phyloP scores from a whole-genome alignment of 805 yeast species.

The Lachancea thermotolerans region DNA sequence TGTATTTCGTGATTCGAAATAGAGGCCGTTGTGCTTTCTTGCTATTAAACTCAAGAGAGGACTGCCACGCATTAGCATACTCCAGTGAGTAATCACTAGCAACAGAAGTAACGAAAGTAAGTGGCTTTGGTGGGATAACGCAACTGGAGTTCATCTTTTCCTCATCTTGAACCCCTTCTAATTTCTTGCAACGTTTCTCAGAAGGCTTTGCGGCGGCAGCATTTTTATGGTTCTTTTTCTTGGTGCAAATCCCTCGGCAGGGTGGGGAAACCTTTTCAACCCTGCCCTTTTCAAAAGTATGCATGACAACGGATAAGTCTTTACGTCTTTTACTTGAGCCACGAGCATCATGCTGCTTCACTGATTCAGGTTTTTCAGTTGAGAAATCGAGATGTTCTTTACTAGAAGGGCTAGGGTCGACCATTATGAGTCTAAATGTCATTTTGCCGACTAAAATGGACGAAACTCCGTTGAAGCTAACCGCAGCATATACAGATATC shows the following conservation, averaged over 20 bases:
- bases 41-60: constrained; percentile 7
- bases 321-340: background rate
- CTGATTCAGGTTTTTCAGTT: background rate
- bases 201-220: background rate
- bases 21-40: constrained; percentile 5
- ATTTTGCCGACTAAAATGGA: background rate
- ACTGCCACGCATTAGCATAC: constrained; percentile 7
- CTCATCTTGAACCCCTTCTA: no score
- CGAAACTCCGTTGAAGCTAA: no score
- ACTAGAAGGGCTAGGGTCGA: constrained; percentile 12
- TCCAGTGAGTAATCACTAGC: constrained; percentile 2
- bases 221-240: constrained; percentile 5
- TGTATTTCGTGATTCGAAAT: constrained; percentile 4
- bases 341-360: background rate
- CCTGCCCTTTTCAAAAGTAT: background rate
- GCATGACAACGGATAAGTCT: constrained; percentile 2
- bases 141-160: background rate
- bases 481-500: background rate
- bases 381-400: background rate
- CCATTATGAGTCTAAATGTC: constrained; percentile 11
- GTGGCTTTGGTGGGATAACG: background rate
- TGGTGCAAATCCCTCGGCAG: background rate
- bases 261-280: background rate
- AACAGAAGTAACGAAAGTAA: constrained; percentile 4
- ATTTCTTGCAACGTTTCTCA: background rate